Percentiles rank a stretch among this genome's conserved stretches.
These are phyloP conservation scores for Trypanosoma scelopori DNA, from an alignment of 208 protist genomes.

Conservation along the genomic window DNA sequence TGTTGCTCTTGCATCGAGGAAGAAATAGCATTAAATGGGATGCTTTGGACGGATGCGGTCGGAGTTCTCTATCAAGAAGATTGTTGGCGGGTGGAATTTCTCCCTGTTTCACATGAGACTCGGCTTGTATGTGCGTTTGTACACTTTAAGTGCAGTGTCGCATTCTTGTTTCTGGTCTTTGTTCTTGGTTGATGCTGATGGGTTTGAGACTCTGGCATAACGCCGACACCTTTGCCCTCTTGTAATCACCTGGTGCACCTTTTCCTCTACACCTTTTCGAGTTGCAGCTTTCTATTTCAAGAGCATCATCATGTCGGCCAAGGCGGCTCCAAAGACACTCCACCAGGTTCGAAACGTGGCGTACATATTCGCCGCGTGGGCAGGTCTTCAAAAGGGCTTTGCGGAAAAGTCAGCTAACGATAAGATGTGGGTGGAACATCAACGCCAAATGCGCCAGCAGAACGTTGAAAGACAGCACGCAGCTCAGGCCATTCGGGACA, in stretches of 20 bases:
- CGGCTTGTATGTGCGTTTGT: too few species aligned
- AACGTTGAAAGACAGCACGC: conserved; percentile 64
- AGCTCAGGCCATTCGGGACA: conserved; percentile 38
- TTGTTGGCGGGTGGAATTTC: too few species aligned
- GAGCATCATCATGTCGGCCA: conserved; percentile 45
- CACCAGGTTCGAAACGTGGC: conserved; percentile 87
- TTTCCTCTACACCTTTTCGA: background rate
- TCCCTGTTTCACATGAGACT: too few species aligned
- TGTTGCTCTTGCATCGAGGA: too few species aligned
- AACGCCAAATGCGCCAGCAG: conserved; percentile 61
- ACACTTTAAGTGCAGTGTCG: too few species aligned
- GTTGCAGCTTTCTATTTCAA: conserved; percentile 19
- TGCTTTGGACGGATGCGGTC: background rate
- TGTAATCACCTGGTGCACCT: background rate
- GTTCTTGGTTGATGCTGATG: too few species aligned
- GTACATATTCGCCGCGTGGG: conserved; percentile 79
- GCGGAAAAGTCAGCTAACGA: conserved; percentile 83
- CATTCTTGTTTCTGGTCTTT: background rate
- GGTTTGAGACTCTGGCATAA: too few species aligned
- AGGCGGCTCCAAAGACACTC: conserved; percentile 83
- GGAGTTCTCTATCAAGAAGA: background rate
- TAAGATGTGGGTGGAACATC: conserved; percentile 67
- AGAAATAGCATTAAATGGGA: background rate
- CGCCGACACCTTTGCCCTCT: background rate
- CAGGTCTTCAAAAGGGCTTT: conserved; percentile 78